These are phyloP conservation scores for Colletotrichum sp. DNA, from an alignment of 2,329 filamentous ascomycete genomes.

Conservation along the genomic window DNA sequence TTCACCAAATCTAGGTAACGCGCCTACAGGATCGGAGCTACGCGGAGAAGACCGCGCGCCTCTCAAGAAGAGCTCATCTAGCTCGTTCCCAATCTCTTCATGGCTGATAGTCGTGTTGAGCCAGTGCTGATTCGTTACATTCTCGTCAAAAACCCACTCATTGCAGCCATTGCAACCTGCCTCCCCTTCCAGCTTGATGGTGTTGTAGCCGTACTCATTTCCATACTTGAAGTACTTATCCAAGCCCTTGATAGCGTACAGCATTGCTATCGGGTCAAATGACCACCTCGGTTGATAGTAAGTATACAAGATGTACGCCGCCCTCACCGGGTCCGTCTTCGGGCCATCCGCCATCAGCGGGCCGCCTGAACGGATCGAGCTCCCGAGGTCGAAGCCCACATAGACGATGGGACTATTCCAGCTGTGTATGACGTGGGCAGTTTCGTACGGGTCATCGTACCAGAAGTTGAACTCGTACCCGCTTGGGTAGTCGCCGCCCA, in stretches of 20 bases:
- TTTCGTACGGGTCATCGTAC: slow-evolving; percentile 37
- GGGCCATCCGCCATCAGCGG: slow-evolving; percentile 35
- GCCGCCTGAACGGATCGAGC: slow-evolving; percentile 41
- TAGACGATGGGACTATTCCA: slow-evolving; percentile 48
- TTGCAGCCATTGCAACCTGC: slow-evolving; percentile 40
- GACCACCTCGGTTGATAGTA: slow-evolving; percentile 36
- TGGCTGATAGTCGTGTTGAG: slow-evolving; percentile 34
- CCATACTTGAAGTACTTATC: slow-evolving; percentile 38
- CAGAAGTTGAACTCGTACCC: slow-evolving; percentile 56
- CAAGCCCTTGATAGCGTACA: slow-evolving; percentile 43
- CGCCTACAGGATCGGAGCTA: not conserved
- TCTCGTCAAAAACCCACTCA: slow-evolving; percentile 42
- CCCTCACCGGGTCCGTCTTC: slow-evolving; percentile 35
- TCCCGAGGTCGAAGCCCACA: slow-evolving; percentile 47
- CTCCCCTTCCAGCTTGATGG: slow-evolving; percentile 26
- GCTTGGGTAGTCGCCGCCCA: slow-evolving; percentile 40
- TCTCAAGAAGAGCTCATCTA: slow-evolving; percentile 33
- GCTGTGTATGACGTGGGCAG: slow-evolving; percentile 48
- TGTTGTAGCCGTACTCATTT: slow-evolving; percentile 44
- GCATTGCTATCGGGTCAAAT: slow-evolving; percentile 46
- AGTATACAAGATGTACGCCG: slow-evolving; percentile 44
- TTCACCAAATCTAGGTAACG: not conserved
- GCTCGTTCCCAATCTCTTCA: slow-evolving; percentile 27
- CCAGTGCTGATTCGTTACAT: slow-evolving; percentile 42
- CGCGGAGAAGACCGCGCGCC: slow-evolving; percentile 24